Conservation (phyloP, 2,329 filamentous ascomycete genomes). For the Penicillium brevicompactum region DNA sequence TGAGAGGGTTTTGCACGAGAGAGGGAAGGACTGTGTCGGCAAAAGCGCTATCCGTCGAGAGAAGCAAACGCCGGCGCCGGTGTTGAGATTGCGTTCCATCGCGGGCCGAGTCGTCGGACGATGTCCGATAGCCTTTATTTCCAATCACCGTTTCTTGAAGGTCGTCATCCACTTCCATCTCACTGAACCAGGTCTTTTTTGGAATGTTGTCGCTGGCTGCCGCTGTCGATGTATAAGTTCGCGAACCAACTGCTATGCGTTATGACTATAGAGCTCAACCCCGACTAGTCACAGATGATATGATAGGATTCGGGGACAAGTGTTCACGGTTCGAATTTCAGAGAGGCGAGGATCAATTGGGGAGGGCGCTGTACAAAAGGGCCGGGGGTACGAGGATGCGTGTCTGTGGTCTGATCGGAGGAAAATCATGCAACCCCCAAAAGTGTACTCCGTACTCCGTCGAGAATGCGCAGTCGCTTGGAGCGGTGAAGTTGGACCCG, state of each 20-base stretch:
- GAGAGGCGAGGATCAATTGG: background rate
- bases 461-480: background rate
- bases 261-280: background rate
- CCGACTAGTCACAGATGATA: background rate
- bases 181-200: conserved; percentile 18
- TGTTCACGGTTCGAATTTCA: background rate
- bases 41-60: conserved; percentile 45
- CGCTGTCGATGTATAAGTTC: conserved; percentile 5
- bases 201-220: conserved; percentile 1
- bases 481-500: conserved; percentile 6
- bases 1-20: conserved; percentile 39
- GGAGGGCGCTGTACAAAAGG: background rate
- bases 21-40: conserved; percentile 42
- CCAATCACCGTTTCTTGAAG: conserved; percentile 18
- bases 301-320: background rate
- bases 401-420: conserved; percentile 2
- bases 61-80: conserved; percentile 35
- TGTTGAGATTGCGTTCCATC: conserved; percentile 6
- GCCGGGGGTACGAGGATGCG: background rate
- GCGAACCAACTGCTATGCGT: conserved; percentile 23
- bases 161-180: conserved; percentile 32
- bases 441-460: background rate
- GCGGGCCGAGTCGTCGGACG: conserved; percentile 1
- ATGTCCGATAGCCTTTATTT: conserved; percentile 12
- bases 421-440: conserved; percentile 4